Evolutionary conservation across 495 filamentous ascomycete genomes (phyloP).

Genomic region (Podospora appendiculata): DNA sequence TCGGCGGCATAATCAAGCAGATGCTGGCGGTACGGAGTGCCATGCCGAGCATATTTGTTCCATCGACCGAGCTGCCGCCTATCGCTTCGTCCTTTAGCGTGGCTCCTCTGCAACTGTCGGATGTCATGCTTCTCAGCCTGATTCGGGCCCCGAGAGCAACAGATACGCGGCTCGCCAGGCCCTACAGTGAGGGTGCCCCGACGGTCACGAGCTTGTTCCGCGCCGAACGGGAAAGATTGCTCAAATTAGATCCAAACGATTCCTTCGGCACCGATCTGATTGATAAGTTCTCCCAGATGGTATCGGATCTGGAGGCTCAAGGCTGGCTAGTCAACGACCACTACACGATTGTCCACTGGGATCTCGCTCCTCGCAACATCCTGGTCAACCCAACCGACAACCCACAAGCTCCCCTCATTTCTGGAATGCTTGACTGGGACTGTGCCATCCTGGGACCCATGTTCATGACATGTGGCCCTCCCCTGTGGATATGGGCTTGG

Average conservation of each 20-base stretch:
- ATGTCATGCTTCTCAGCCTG: too few species aligned
- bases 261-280: not conserved
- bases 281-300: not conserved
- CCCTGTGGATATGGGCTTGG: conserved; percentile 1
- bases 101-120: too few species aligned
- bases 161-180: not conserved
- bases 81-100: too few species aligned
- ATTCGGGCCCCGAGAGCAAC: too few species aligned
- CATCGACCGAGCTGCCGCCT: too few species aligned
- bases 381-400: not conserved
- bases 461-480: conserved; percentile 1
- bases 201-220: not conserved
- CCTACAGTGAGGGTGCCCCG: not conserved
- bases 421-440: not conserved
- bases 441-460: conserved; percentile 1
- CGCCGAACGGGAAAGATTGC: not conserved
- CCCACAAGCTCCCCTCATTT: not conserved
- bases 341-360: not conserved
- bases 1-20: not conserved
- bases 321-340: not conserved
- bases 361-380: conserved; percentile 1
- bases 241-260: not conserved
- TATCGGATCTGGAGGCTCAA: not conserved
- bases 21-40: not conserved
- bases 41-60: too few species aligned